phyloP scores from a whole-genome alignment of 768 basidiomycete species.

The Obba rivulosa region DNA sequence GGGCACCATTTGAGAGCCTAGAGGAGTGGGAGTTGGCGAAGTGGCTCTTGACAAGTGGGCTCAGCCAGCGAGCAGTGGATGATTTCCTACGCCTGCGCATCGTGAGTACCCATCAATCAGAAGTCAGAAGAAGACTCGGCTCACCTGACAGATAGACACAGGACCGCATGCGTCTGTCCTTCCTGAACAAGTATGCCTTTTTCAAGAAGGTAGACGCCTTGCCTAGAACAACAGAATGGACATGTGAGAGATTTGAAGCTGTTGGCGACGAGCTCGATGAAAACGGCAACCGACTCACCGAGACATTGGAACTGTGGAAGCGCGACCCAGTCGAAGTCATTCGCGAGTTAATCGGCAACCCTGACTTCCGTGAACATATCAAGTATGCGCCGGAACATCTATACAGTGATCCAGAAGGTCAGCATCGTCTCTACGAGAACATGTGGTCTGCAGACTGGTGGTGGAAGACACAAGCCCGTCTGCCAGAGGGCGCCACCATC shows the following conservation, averaged over 20 bases:
- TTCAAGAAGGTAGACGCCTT: constrained; percentile 20
- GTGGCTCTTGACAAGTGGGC: constrained; percentile 27
- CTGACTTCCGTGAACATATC: constrained; percentile 1
- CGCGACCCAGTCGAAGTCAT: constrained; percentile 18
- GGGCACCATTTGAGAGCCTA: constrained; percentile 23
- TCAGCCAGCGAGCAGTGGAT: constrained; percentile 22
- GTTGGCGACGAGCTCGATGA: constrained; percentile 14
- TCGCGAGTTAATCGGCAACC: constrained; percentile 22
- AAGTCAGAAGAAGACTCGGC: constrained; percentile 16
- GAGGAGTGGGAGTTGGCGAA: constrained; percentile 29
- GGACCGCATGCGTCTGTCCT: neutral
- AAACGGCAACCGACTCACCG: constrained; percentile 3
- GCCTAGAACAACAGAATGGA: constrained; percentile 16
- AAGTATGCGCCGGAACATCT: constrained; percentile 3
- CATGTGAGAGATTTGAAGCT: constrained; percentile 16
- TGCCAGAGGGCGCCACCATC: constrained; percentile 14
- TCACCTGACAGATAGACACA: constrained; percentile 15
- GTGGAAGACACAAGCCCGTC: constrained; percentile 18
- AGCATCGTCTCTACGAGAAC: constrained; percentile 15
- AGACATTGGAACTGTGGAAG: constrained; percentile 23
- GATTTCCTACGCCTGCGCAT: constrained; percentile 26
- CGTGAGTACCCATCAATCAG: constrained; percentile 24
- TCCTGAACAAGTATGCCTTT: constrained; percentile 8
- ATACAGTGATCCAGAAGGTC: constrained; percentile 23
- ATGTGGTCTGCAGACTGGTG: constrained; percentile 19